Evolutionary conservation across 345 rosid genomes (phyloP), one percentile per base, ranked within the genome.

Genomic region (Pistacia vera): DNA sequence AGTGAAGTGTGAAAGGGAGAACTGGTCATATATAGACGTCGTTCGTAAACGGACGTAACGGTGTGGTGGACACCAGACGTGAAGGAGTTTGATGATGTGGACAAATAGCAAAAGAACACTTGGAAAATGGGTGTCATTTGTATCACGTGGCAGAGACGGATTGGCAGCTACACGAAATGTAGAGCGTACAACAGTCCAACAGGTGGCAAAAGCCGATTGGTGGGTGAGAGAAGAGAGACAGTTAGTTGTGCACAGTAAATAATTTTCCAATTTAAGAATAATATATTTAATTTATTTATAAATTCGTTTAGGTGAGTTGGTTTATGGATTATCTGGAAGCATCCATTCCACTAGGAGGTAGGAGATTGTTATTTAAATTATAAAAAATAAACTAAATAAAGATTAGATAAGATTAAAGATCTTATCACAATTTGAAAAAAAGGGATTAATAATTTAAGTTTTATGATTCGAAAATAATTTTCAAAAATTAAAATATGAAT

Each of bases 141-240:
- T 0, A 10, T 77, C 83, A 83, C 82, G 77, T 89, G 95, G 89
- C 75, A 4, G 5, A 5, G 8, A 51, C 2, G 20, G 70, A 88
- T 55, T 91, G 88, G 90, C 1, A 5, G 72, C 20, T 22, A 63
- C 62, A 77, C 81, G 82, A 82, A 63, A 22, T 5, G 49, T 8
- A 1, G 44, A 49, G 51, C 20, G 14, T 57, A 20, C 8, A 10
- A 41, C 48, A 0, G 3, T 35, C 0, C 9, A 64, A 75, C 78
- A 77, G 83, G 83, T 61, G 80, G 69, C 63, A 25, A 4, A 18
- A 54, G 7, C 18, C 0, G 2, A 74, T 20, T 74, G 17, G 63
- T 1, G 13, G 11, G 38, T 51, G 28, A 41, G 48, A 12, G 20
- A 28, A 6, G 36, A 17, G 18, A 16, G 14, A 22, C 14, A 28